Conservation (phyloP, 1,139 yeast species). For the Debaryomycetaceae sp. region DNA sequence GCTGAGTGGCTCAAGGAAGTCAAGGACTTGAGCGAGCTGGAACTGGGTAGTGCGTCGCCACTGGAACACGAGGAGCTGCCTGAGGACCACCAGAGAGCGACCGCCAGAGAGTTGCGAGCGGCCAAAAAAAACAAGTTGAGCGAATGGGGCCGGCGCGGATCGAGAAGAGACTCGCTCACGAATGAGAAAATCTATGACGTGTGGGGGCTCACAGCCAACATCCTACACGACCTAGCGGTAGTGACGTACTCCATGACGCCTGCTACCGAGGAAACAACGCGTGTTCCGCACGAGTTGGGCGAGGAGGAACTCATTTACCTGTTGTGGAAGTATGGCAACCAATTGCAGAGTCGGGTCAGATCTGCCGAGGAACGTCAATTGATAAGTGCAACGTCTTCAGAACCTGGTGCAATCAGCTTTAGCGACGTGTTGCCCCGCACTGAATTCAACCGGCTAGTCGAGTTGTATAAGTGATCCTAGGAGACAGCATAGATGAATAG, state of each 20-base stretch:
- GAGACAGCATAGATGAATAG: conserved; percentile 2
- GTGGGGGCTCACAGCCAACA: conserved; percentile 92
- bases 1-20: conserved; percentile 60
- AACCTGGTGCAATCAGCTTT: conserved; percentile 47
- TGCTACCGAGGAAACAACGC: conserved; percentile 5
- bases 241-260: conserved; percentile 35
- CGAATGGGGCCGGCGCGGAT: conserved; percentile 41
- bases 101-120: conserved; percentile 8
- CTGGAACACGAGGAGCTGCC: conserved; percentile 10
- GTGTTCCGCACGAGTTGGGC: conserved; percentile 49
- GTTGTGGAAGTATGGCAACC: conserved; percentile 48
- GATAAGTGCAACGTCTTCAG: conserved; percentile 29
- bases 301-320: conserved; percentile 65
- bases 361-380: conserved; percentile 33
- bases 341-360: conserved; percentile 32
- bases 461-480: conserved; percentile 31
- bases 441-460: conserved; percentile 39
- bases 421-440: conserved; percentile 46
- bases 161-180: conserved; percentile 33
- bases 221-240: conserved; percentile 71
- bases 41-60: conserved; percentile 2
- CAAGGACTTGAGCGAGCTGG: conserved; percentile 32
- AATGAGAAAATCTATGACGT: conserved; percentile 57
- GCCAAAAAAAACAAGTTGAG: conserved; percentile 13
- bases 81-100: conserved; percentile 8